These are phyloP conservation scores for Solanum sitiens DNA, from an alignment of 257 asterid species.

Conservation along the genomic window DNA sequence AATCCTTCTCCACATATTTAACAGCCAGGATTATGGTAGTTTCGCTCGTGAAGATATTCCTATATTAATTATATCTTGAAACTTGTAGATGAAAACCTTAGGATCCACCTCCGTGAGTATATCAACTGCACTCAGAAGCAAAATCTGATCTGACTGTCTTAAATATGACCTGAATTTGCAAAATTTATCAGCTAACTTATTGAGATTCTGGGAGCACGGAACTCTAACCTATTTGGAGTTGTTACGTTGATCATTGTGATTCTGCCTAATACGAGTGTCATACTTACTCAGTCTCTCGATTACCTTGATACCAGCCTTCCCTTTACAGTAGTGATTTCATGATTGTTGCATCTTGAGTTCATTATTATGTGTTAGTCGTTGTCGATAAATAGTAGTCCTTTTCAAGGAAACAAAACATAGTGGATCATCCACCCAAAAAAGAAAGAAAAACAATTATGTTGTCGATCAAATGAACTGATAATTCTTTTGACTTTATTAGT, in stretches of 20 bases:
- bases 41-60: not conserved
- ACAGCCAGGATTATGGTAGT: not conserved
- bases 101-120: not conserved
- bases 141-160: not conserved
- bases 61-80: not conserved
- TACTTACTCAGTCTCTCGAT: not conserved
- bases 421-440: conserved; percentile 49
- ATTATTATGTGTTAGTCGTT: conserved; percentile 13
- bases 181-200: not conserved
- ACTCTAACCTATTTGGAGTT: not conserved
- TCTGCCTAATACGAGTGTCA: not conserved
- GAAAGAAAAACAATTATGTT: conserved; percentile 22
- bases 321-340: conserved; percentile 11
- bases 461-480: conserved; percentile 10
- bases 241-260: not conserved
- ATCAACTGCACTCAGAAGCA: not conserved
- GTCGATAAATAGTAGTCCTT: conserved; percentile 4
- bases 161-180: not conserved
- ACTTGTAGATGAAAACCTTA: not conserved
- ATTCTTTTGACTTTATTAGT: not conserved
- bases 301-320: not conserved
- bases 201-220: not conserved
- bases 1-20: not conserved
- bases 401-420: conserved; percentile 30
- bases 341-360: conserved; percentile 8